A percentile compares a stretch with the other conserved stretches of the same genome.
Evolutionary conservation across 345 rosid species (phyloP).

Genomic region (Nephelium lappaceum): DNA sequence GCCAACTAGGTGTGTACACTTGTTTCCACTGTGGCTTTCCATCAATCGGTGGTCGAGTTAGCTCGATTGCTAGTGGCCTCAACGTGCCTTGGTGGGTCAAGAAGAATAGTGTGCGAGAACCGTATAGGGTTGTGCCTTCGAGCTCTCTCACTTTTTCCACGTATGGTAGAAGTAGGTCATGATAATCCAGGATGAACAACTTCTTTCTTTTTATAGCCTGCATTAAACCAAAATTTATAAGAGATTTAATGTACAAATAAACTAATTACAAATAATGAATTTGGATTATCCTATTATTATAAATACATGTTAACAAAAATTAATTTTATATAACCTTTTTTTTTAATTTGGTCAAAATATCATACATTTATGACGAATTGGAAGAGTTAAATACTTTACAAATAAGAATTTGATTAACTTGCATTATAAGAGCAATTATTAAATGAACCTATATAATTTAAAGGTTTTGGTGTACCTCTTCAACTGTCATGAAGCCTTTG

Average conservation of each 20-base stretch:
- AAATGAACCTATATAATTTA: no score
- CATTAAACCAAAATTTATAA: background rate
- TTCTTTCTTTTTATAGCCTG: conserved; percentile 56
- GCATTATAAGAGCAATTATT: background rate
- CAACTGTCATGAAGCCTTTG: conserved; percentile 49
- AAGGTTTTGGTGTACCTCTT: conserved; percentile 43
- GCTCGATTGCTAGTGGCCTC: conserved; percentile 66
- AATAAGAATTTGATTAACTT: no score
- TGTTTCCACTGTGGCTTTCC: conserved; percentile 70
- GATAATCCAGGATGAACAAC: conserved; percentile 60
- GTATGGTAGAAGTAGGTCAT: conserved; percentile 59
- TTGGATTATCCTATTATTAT: no score
- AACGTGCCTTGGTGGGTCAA: conserved; percentile 52
- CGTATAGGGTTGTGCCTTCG: conserved; percentile 54
- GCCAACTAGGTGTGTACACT: conserved; percentile 43
- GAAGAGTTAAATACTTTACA: no score
- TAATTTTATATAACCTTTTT: no score
- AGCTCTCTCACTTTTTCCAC: conserved; percentile 63
- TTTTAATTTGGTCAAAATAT: no score
- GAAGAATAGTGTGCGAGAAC: conserved; percentile 69
- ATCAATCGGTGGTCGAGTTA: conserved; percentile 53
- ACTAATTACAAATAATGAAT: background rate
- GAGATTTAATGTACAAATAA: background rate
- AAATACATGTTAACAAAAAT: no score
- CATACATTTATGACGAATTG: no score